Evolutionary conservation across 1,284 basidiomycete species (phyloP), one percentile per base, ranked within the genome.

Genomic region (Vanrija pseudolonga): DNA sequence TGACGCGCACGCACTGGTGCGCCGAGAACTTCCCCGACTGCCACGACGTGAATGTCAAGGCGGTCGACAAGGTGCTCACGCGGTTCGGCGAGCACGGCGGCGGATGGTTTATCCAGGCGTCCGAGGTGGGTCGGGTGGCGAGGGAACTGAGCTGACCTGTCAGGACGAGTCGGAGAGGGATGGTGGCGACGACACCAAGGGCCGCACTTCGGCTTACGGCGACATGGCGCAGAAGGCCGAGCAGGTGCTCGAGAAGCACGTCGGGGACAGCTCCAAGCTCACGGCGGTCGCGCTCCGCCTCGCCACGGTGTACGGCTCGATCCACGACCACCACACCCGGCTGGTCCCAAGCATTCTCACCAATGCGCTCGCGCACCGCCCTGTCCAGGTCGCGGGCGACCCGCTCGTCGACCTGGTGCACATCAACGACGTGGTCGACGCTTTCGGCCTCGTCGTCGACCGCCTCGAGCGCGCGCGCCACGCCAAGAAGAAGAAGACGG

Each of bases 361-460:
- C 14, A 64, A 65, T 26, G 67, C 66, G 3, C 46, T 71, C 11
- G 51, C 66, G 2, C 61, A 68, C 52, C 63, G 63, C 19, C 54
- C 63, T 0, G 65, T 71, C 28, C 69, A 71, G 53, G 62, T 66
- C n/a, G 68, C 63, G 6, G 67, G 69, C 5, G 59, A 67, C 38
- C 67, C 32, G 12, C 32, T 32, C 11, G 32, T 32, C 32, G 20
- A 40, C 47, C 55, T 60, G 45, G 51, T 60, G 20, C 56, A 57
- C 47, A 51, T 55, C 9, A 50, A 54, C 42, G 56, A 60, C 41
- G 47, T 37, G 12, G 45, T 60, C 19, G 47, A 56, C 55, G 55
- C 53, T 14, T 23, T 60, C 41, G 37, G 53, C 15, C 50, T 57
- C 42, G 36, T 47, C 28, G 46, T 53, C 20, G 22, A 39, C 26